A percentile compares a stretch with the other conserved stretches of the same genome.
Evolutionary conservation across 306 rosid species (phyloP).

Genomic region (Lathyrus tuberosus): DNA sequence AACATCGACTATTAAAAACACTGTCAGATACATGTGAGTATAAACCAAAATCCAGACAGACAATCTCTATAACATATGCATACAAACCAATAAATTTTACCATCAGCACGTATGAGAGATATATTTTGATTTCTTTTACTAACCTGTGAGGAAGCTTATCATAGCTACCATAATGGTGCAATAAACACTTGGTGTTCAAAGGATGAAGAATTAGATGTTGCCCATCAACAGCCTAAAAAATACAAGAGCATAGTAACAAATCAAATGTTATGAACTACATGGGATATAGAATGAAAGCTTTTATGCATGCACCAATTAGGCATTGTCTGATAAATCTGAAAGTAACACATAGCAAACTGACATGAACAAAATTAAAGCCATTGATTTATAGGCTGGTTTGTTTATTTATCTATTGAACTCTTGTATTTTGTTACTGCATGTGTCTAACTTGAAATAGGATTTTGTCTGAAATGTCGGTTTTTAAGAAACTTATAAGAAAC

Average conservation of each 20-base stretch:
- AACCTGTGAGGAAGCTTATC: constrained; percentile 88
- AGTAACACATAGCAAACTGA: constrained; percentile 29
- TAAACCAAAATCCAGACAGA: constrained; percentile 32
- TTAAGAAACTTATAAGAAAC: too few relatives aligned
- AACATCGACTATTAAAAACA: too few relatives aligned
- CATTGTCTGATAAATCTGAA: constrained; percentile 32
- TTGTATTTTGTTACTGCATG: constrained; percentile 5
- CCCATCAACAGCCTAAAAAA: constrained; percentile 90
- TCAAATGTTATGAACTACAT: constrained; percentile 21
- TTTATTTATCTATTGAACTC: neutral
- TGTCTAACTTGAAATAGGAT: constrained; percentile 3
- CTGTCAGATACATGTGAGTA: neutral
- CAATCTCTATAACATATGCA: constrained; percentile 20
- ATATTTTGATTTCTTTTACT: constrained; percentile 26
- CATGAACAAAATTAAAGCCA: too few relatives aligned
- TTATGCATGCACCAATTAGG: constrained; percentile 2
- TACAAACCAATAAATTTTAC: constrained; percentile 5
- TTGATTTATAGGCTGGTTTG: neutral
- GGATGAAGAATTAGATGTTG: constrained; percentile 97
- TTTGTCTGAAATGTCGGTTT: neutral
- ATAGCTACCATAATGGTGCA: constrained; percentile 78
- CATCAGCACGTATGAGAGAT: constrained; percentile 21
- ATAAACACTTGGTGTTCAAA: constrained; percentile 83
- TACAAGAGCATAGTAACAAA: constrained; percentile 43
- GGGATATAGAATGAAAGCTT: neutral